A percentile compares a stretch with the other conserved stretches of the same genome.
These are phyloP conservation scores for Gracilaria gracilis DNA, from an alignment of 23 red algal species.

Conservation along the genomic window DNA sequence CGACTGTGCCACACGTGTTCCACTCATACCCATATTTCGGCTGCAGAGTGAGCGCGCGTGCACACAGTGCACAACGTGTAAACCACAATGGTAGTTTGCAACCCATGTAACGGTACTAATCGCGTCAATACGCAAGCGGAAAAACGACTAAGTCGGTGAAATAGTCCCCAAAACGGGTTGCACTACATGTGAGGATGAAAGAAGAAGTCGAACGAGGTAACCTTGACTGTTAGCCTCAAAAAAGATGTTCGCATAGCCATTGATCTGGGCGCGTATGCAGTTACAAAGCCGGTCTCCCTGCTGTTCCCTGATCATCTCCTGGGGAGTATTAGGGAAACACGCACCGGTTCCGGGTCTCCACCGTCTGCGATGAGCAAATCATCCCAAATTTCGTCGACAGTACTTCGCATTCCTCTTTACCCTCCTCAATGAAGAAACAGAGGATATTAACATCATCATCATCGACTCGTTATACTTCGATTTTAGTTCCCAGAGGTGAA, in stretches of 20 bases:
- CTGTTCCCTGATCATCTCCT: conserved; percentile 9
- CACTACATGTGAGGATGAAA: not conserved
- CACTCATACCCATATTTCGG: too few relatives aligned
- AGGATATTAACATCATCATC: not conserved
- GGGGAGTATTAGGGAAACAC: not conserved
- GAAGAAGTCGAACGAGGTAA: not conserved
- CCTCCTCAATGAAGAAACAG: not conserved
- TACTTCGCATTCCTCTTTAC: not conserved
- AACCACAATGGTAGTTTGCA: too few relatives aligned
- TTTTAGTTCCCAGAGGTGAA: not conserved
- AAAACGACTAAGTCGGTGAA: too few relatives aligned
- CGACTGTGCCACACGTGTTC: too few relatives aligned
- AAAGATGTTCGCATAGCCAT: not conserved
- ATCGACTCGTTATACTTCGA: not conserved
- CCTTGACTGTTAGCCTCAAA: not conserved
- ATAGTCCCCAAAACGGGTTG: too few relatives aligned
- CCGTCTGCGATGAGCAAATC: not conserved
- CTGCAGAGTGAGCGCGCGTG: too few relatives aligned
- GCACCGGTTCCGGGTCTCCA: not conserved
- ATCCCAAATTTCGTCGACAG: not conserved
- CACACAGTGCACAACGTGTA: too few relatives aligned
- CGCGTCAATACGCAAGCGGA: too few relatives aligned
- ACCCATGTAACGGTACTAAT: too few relatives aligned
- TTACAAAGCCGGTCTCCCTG: not conserved
- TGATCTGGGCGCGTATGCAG: not conserved